Evolutionary conservation across 2,329 filamentous ascomycete genomes (phyloP), one percentile per base, ranked within the genome.

Genomic region (Iodosphaeria phyllophila): DNA sequence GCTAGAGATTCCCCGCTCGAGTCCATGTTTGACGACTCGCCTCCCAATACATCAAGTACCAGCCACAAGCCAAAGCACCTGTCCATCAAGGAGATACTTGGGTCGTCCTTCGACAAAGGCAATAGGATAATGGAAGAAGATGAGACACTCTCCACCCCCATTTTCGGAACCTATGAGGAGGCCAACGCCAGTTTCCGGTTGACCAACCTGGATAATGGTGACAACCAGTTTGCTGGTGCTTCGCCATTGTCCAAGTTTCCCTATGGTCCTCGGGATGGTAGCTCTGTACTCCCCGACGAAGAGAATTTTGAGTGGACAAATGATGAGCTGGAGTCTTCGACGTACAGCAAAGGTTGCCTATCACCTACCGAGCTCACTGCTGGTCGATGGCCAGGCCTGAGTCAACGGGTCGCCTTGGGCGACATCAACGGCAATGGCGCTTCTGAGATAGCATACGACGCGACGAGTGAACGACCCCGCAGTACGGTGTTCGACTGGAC

Each of bases 401-500:
- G 57, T 29, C 48, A 64, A 18, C 58, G 64, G 26, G 49, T 59
- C 16, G 64, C 63, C n/a, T 50, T 72, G 26, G 53, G 55, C 20
- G 57, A 47, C 29, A 54, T 66, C 22, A 65, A 55, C 24, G 58
- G 58, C 21, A 63, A 60, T 32, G 46, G 46, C 10, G 20, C 8
- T 20, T 39, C 42, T 8, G 51, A 55, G 6, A 41, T 41, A 13
- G 44, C 40, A n/a, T 42, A 43, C 22, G 36, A 46, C 17, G 34
- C 38, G 18, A 29, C 33, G 19, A 43, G 36, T 21, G 64, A 72
- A 26, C 56, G 66, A 9, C 64, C 64, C 3, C 53, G 64, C 31
- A 77, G 74, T 44, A 83, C 64, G 35, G 54, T 84, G 3, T 84
- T 84, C 37, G 77, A 84, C 44, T 82, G 75, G 75, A 70, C 72